Conservation (phyloP, 345 rosid species). For the Syzygium grande region DNA sequence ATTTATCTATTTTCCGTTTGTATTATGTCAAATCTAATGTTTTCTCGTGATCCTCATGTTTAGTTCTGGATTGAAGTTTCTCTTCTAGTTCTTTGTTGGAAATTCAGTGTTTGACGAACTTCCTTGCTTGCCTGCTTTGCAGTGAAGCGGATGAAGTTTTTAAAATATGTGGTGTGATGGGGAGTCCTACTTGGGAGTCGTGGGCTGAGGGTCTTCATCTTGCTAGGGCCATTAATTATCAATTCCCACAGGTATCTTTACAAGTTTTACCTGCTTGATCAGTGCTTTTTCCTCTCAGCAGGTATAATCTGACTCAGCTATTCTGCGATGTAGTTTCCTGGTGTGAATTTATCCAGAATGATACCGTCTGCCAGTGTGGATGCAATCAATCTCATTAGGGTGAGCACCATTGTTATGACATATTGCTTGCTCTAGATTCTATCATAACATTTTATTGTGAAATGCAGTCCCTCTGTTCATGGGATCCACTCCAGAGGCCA, state of each 20-base stretch:
- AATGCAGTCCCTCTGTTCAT: slow-evolving; percentile 10
- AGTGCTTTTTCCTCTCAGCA: neutral
- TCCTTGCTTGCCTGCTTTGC: neutral
- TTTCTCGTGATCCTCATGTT: neutral
- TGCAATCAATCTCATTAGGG: slow-evolving; percentile 10
- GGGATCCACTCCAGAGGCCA: slow-evolving; percentile 21
- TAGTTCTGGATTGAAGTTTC: neutral
- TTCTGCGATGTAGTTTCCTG: neutral
- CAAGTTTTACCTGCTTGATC: neutral
- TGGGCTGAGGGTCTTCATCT: slow-evolving; percentile 34
- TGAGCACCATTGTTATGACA: neutral
- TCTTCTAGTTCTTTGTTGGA: neutral
- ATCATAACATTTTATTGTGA: neutral
- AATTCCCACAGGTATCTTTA: slow-evolving; percentile 22
- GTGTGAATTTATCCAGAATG: slow-evolving; percentile 4
- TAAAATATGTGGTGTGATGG: slow-evolving; percentile 30
- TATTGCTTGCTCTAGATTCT: neutral
- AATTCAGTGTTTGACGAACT: neutral
- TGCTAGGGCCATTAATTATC: slow-evolving; percentile 21
- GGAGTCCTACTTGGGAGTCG: slow-evolving; percentile 25
- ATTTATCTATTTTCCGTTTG: neutral
- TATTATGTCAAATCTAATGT: neutral
- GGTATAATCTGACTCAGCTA: neutral
- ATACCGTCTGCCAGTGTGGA: slow-evolving; percentile 18
- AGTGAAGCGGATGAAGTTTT: slow-evolving; percentile 24